A percentile compares a stretch with the other conserved stretches of the same genome.
Conservation (phyloP, 768 basidiomycete species). For the Mycena filopes region DNA sequence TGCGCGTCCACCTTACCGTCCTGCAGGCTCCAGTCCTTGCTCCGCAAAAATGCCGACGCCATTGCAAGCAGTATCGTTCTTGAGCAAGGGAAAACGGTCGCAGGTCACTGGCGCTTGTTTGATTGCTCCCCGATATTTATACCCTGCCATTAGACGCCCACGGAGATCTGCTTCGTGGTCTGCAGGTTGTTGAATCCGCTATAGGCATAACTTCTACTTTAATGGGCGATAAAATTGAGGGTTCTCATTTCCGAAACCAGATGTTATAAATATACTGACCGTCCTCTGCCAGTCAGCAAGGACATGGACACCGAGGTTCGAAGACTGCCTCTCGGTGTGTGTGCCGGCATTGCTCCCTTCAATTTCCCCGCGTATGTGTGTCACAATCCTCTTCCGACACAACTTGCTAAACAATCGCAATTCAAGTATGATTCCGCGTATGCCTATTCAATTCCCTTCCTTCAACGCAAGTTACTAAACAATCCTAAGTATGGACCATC, state of each 20-base stretch:
- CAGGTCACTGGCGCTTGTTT: constrained; percentile 55
- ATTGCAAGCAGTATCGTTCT: constrained; percentile 91
- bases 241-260: constrained; percentile 48
- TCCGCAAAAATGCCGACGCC: constrained; percentile 87
- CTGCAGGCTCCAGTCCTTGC: constrained; percentile 84
- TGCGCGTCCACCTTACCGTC: constrained; percentile 1
- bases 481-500: constrained; percentile 79
- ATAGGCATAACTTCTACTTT: constrained; percentile 84
- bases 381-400: constrained; percentile 3
- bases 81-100: constrained; percentile 95
- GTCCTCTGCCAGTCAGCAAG: constrained; percentile 72
- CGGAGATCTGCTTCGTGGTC: constrained; percentile 91
- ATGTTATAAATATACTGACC: constrained; percentile 10
- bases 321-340: constrained; percentile 87
- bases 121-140: constrained; percentile 7
- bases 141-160: constrained; percentile 75
- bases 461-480: constrained; percentile 9
- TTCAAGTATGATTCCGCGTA: constrained; percentile 89
- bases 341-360: constrained; percentile 88
- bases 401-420: not conserved
- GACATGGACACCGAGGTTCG: constrained; percentile 97
- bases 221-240: constrained; percentile 93
- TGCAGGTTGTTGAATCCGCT: constrained; percentile 89
- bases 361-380: constrained; percentile 85
- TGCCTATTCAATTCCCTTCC: constrained; percentile 1